phyloP scores from a whole-genome alignment of 2,329 filamentous ascomycete genomes.

The Penicillium janthinellum region DNA sequence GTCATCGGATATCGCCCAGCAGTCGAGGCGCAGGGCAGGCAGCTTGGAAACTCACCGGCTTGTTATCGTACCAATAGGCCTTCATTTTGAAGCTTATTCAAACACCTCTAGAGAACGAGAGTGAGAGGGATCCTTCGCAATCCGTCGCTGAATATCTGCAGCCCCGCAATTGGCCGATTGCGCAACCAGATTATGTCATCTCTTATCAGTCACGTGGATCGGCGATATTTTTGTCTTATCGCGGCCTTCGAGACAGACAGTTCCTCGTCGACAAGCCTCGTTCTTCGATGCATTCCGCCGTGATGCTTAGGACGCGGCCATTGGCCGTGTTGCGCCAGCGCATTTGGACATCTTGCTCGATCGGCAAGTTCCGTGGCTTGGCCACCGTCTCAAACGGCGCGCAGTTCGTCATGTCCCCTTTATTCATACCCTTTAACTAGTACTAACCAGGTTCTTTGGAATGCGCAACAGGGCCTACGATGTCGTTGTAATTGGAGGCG shows the following conservation, averaged over 20 bases:
- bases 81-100: slow-evolving; percentile 53
- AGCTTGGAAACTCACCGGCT: slow-evolving; percentile 49
- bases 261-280: background rate
- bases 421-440: background rate
- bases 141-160: slow-evolving; percentile 22
- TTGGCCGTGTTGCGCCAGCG: slow-evolving; percentile 32
- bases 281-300: slow-evolving; percentile 19
- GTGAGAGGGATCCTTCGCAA: background rate
- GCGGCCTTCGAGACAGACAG: background rate
- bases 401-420: slow-evolving; percentile 32
- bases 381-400: slow-evolving; percentile 43
- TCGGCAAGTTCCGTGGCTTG: slow-evolving; percentile 33
- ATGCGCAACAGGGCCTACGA: slow-evolving; percentile 66
- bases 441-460: slow-evolving; percentile 7
- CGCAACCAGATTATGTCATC: slow-evolving; percentile 24
- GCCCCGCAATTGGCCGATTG: slow-evolving; percentile 39
- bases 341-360: slow-evolving; percentile 24
- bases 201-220: slow-evolving; percentile 21
- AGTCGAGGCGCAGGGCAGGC: background rate
- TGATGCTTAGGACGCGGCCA: slow-evolving; percentile 41
- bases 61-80: slow-evolving; percentile 72
- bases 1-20: slow-evolving; percentile 1
- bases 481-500: slow-evolving; percentile 93
- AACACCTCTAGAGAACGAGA: background rate
- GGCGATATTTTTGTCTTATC: slow-evolving; percentile 25